phyloP scores from a whole-genome alignment of 352 stramenopile species.

The Plasmopara muralis region DNA sequence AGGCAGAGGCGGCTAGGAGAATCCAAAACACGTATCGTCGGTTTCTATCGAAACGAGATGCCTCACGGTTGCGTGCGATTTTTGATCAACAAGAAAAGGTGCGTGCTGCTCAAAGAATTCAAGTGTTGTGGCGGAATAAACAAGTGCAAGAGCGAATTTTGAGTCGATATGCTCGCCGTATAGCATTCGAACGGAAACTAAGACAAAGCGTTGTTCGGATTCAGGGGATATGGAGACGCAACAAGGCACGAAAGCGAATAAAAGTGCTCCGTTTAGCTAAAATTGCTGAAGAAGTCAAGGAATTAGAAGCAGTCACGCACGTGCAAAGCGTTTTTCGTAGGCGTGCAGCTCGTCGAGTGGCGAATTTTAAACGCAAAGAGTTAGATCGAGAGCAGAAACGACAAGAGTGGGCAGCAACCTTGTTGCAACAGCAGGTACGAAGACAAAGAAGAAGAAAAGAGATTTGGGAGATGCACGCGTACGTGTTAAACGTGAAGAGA shows the following conservation, averaged over 20 bases:
- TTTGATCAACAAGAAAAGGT: slow-evolving; percentile 17
- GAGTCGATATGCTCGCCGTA: slow-evolving; percentile 14
- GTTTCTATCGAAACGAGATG: slow-evolving; percentile 12
- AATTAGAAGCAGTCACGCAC: slow-evolving; percentile 43
- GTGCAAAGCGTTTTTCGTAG: slow-evolving; percentile 56
- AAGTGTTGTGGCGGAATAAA: slow-evolving; percentile 41
- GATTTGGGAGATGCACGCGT: slow-evolving; percentile 19
- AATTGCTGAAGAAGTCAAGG: slow-evolving; percentile 18
- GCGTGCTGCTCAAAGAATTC: slow-evolving; percentile 28
- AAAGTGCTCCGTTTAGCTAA: slow-evolving; percentile 16
- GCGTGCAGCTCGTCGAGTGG: slow-evolving; percentile 35
- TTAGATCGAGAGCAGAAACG: slow-evolving; percentile 20
- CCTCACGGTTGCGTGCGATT: slow-evolving; percentile 11
- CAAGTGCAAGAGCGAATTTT: slow-evolving; percentile 27
- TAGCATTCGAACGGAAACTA: slow-evolving; percentile 19
- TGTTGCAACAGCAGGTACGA: slow-evolving; percentile 37
- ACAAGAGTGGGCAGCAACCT: slow-evolving; percentile 38
- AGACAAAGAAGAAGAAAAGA: slow-evolving; percentile 34
- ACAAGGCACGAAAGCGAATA: slow-evolving; percentile 27
- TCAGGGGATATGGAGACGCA: slow-evolving; percentile 70
- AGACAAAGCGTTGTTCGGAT: slow-evolving; percentile 42
- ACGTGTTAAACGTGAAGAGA: slow-evolving; percentile 23
- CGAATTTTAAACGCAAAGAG: slow-evolving; percentile 31
- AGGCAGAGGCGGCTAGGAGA: slow-evolving; percentile 45
- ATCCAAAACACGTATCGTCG: slow-evolving; percentile 46